Base-by-base conservation (phyloP, 1,139 yeast species). In the Geotrichum cucujoidarum region DNA sequence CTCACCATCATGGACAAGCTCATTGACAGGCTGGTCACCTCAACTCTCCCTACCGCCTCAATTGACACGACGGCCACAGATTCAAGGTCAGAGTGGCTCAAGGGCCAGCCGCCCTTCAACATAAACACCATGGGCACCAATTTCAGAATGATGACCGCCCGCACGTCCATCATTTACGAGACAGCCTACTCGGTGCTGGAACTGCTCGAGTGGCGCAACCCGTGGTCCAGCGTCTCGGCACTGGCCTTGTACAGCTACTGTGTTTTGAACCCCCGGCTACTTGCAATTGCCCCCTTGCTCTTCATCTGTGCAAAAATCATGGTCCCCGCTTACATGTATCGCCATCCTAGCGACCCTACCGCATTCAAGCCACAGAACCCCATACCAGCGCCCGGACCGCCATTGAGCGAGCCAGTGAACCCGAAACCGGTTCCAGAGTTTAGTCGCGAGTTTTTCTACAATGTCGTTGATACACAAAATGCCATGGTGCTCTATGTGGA, bases 391-490 rank as follows among this genome's bases (percentile, higher is more conserved):
- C 68, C 66, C 7, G 83, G 81, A 0, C 78, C 80, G 1, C 70
- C 77, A 0, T 57, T 84, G 37, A 64, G 69, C 40, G 67, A 69
- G 5, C 71, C 76, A 13, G 72, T 68, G 11, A 57, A 75, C 0
- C 94, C 95, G 1, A 78, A 77, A 52, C 95, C 95, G 0, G 85
- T 82, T 2, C 86, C 92, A 1, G 88, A 87, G 61, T 72, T 85
- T 43, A 81, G 92, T 17, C 74, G 86, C 47, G 95, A 88, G 62
- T 88, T 87, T 61, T 67, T 83, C 24, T 65, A 88, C 53, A 88
- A 88, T 62, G 70, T 86, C 57, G 86, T 95, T 0, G 96, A 88
- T 66, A 71, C 88, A 49, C 96, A 88, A 60, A 88, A 88, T 63
- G 83, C 81, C 57, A 83, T 85, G 88, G 64, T 81, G n/a, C 62